phyloP scores from a whole-genome alignment of 163 green algal genomes.

The Volvox carteri region DNA sequence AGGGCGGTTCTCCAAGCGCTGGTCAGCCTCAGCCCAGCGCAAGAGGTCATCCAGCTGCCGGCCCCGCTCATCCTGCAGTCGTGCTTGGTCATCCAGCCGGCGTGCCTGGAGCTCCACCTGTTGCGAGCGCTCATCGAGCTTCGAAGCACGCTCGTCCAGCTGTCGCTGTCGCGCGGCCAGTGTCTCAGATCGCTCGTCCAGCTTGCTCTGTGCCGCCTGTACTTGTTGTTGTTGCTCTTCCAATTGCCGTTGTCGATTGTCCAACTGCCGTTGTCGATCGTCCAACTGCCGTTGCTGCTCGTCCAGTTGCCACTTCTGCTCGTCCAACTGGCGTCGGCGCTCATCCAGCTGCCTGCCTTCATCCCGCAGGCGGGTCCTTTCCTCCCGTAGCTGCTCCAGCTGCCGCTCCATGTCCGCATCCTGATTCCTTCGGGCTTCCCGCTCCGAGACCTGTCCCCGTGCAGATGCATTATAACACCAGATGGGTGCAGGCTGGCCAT shows the following conservation, averaged over 20 bases:
- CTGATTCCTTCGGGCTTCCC: neutral
- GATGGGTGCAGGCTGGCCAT: too few species aligned
- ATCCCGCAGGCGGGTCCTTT: neutral
- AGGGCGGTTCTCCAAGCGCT: neutral
- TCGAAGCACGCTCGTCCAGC: neutral
- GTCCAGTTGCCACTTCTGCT: neutral
- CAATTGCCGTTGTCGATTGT: neutral
- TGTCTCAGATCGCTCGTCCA: neutral
- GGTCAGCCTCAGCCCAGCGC: neutral
- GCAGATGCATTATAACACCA: too few species aligned
- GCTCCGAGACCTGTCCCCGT: conserved; percentile 7
- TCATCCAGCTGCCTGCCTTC: neutral
- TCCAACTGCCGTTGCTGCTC: neutral
- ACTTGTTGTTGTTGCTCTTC: neutral
- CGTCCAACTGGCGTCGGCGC: neutral
- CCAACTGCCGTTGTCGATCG: too few species aligned
- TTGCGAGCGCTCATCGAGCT: neutral
- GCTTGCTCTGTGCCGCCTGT: neutral
- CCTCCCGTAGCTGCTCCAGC: neutral
- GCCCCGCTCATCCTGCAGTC: neutral
- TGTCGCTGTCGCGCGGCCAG: neutral
- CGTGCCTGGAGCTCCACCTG: neutral
- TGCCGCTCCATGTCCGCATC: neutral
- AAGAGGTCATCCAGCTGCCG: neutral
- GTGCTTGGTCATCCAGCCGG: neutral